Evolutionary conservation across 2,329 filamentous ascomycete species (phyloP).

Genomic region (Ilyonectria mors-panacis): DNA sequence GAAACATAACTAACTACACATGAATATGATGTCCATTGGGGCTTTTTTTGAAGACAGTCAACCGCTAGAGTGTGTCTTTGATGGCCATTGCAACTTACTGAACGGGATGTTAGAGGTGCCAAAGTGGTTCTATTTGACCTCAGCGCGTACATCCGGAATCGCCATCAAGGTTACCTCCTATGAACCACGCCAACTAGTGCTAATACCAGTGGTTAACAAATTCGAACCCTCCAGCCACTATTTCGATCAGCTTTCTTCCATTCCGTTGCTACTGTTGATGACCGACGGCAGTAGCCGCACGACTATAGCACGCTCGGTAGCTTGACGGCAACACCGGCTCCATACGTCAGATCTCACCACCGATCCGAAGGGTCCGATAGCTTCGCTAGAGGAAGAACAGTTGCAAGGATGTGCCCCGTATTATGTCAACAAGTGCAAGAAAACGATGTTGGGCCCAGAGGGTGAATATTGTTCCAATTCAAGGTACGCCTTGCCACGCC

Average conservation of each 20-base stretch:
- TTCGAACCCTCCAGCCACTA: not conserved
- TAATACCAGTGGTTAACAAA: not conserved
- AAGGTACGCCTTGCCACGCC: no score
- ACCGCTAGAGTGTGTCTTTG: not conserved
- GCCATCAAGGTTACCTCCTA: not conserved
- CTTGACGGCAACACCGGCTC: no score
- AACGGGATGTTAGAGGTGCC: not conserved
- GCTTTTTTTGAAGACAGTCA: not conserved
- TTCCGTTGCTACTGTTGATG: not conserved
- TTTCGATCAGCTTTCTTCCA: not conserved
- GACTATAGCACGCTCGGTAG: not conserved
- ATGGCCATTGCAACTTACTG: not conserved
- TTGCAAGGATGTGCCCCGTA: no score
- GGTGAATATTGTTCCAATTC: no score
- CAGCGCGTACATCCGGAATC: not conserved
- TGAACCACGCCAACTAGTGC: not conserved
- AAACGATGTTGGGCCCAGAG: no score
- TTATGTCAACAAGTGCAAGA: no score
- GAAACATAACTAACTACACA: slow-evolving; percentile 17
- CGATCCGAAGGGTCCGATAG: no score
- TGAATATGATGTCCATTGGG: slow-evolving; percentile 7
- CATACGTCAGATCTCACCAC: no score
- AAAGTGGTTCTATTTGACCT: not conserved
- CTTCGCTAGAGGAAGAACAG: no score
- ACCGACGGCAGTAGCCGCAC: not conserved